A percentile compares a stretch with the other conserved stretches of the same genome.
These are phyloP conservation scores for Lipomyces japonicus DNA, from an alignment of 805 yeast species.

Conservation along the genomic window DNA sequence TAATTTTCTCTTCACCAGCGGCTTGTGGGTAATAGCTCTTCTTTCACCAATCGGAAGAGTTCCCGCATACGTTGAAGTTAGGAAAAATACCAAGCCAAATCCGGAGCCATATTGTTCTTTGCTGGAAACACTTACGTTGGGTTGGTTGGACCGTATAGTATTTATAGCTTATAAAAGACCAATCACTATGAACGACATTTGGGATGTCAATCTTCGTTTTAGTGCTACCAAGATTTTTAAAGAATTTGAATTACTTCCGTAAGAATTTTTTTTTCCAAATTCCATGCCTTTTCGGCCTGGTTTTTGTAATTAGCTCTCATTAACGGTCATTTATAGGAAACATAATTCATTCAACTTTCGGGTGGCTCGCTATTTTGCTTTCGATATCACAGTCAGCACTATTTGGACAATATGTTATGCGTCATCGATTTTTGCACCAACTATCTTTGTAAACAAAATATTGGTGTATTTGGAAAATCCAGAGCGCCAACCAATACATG, in stretches of 20 bases:
- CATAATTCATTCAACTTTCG: slow-evolving; percentile 54
- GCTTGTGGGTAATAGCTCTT: slow-evolving; percentile 42
- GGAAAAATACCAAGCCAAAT: slow-evolving; percentile 55
- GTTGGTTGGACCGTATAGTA: slow-evolving; percentile 73
- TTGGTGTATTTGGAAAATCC: slow-evolving; percentile 81
- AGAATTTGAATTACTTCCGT: neutral
- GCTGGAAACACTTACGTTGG: slow-evolving; percentile 58
- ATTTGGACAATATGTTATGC: slow-evolving; percentile 70
- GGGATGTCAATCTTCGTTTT: slow-evolving; percentile 64
- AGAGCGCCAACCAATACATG: slow-evolving; percentile 50
- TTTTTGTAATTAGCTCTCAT: too few relatives aligned
- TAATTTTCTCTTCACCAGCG: slow-evolving; percentile 43
- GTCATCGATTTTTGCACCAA: slow-evolving; percentile 66
- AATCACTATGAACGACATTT: slow-evolving; percentile 60
- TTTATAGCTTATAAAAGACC: slow-evolving; percentile 57
- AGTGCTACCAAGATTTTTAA: neutral
- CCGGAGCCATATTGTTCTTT: slow-evolving; percentile 67
- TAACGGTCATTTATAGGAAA: too few relatives aligned
- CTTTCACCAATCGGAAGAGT: slow-evolving; percentile 14
- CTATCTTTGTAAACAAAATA: slow-evolving; percentile 68
- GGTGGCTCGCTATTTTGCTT: slow-evolving; percentile 59
- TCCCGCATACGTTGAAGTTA: slow-evolving; percentile 33
- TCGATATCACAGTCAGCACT: slow-evolving; percentile 60
- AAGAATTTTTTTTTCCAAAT: too few relatives aligned
- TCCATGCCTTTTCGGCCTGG: too few relatives aligned